Evolutionary conservation across 441 rosid genomes (phyloP), one percentile per base, ranked within the genome.

Genomic region (Pelargonium citronellum): DNA sequence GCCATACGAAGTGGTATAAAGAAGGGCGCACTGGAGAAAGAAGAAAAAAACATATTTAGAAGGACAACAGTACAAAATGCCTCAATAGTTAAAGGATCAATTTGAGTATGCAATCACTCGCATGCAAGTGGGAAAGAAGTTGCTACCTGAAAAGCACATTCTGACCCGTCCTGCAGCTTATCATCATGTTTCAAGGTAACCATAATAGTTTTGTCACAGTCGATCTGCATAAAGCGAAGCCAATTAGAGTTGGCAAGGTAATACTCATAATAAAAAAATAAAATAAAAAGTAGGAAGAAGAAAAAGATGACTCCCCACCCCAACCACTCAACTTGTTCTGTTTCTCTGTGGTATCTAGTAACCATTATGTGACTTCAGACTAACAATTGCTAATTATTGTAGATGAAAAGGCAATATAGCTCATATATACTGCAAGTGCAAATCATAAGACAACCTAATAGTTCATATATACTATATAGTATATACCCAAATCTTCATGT

Each of bases 121-220:
- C 69, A 66, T 55, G 53, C 37, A 41, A 43, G 10, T 24, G 73
- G 73, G 75, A 68, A 69, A 69, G 43, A 51, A 46, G 20, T 72
- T 24, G 37, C 39, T 73, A 93, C 98, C 99, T 96, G 98, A 82
- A 96, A 91, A 79, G 91, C 84, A 83, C 91, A 87, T 81, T 91
- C 97, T 9, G 92, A 82, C 61, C 97, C 98, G 82, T 96, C 99
- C 76, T 87, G 98, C 77, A 96, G 79, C 79, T 93, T 93, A 76
- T 96, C 98, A 78, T 96, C 99, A 79, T 96, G 97, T 82, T 96
- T 96, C 79, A 96, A 79, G 20, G 95, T 87, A 76, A 96, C 98
- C 96, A 93, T 78, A 30, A 96, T 75, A 74, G 96, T 84, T 88
- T 96, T 93, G 87, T 93, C 96, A 78, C 98, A 93, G 77, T 96